A percentile compares a stretch with the other conserved stretches of the same genome.
These are phyloP conservation scores for Eremochloa ophiuroides DNA, from an alignment of 176 grass and related monocot species.

Conservation along the genomic window DNA sequence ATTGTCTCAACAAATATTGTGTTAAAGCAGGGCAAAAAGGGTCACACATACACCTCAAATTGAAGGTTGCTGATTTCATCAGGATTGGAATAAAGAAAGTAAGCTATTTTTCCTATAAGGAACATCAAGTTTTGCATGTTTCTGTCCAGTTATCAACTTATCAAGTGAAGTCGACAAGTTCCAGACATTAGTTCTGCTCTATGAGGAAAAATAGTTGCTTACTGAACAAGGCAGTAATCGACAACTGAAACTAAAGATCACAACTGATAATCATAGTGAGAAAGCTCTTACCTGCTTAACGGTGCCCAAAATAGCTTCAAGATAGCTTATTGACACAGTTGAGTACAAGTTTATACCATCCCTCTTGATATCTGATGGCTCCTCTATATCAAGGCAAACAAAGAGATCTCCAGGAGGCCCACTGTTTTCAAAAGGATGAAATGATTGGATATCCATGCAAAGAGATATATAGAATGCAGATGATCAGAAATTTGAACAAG, in stretches of 20 bases:
- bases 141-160: not conserved
- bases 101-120: slow-evolving; percentile 1
- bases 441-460: not conserved
- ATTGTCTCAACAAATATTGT: not conserved
- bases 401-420: slow-evolving; percentile 94
- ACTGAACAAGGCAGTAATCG: slow-evolving; percentile 4
- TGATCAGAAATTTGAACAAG: slow-evolving; percentile 4
- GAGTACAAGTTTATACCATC: slow-evolving; percentile 97
- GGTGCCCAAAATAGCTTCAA: slow-evolving; percentile 93
- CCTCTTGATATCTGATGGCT: slow-evolving; percentile 86
- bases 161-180: slow-evolving; percentile 16
- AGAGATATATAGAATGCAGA: not conserved
- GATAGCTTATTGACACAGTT: slow-evolving; percentile 73
- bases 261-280: slow-evolving; percentile 5
- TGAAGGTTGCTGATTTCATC: not conserved
- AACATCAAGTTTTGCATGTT: slow-evolving; percentile 10
- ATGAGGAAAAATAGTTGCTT: slow-evolving; percentile 22
- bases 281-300: slow-evolving; percentile 49
- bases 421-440: slow-evolving; percentile 41
- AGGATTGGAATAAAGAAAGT: not conserved
- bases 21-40: not conserved
- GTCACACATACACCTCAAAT: not conserved
- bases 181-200: not conserved
- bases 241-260: slow-evolving; percentile 13
- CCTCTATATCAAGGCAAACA: slow-evolving; percentile 96